phyloP scores from a whole-genome alignment of 148 eudicot species.

The Arctostaphylos glauca region DNA sequence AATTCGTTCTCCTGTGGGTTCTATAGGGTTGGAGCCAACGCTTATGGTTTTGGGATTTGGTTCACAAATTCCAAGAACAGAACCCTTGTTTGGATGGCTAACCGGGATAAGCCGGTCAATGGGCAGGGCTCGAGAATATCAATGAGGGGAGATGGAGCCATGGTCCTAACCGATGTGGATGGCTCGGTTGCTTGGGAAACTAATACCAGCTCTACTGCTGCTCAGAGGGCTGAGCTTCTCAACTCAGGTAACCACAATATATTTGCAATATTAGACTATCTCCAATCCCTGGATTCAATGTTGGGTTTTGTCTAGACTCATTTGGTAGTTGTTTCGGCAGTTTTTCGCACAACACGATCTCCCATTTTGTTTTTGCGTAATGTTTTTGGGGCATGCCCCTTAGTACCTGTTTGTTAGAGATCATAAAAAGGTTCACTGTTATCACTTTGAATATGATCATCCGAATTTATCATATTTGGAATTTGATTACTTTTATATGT shows the following conservation, averaged over 20 bases:
- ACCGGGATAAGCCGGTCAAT: constrained; percentile 43
- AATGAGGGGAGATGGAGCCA: constrained; percentile 24
- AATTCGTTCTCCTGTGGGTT: constrained; percentile 42
- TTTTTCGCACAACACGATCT: no score
- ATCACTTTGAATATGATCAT: no score
- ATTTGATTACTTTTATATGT: no score
- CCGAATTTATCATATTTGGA: no score
- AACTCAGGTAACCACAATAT: background rate
- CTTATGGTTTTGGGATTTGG: constrained; percentile 45
- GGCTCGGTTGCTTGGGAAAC: constrained; percentile 45
- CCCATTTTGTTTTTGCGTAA: no score
- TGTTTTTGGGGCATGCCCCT: no score
- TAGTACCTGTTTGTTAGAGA: no score
- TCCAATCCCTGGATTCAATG: no score
- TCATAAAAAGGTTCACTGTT: no score
- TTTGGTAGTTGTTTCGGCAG: no score
- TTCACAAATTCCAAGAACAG: constrained; percentile 31
- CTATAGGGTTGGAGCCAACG: constrained; percentile 29
- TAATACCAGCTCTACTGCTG: constrained; percentile 31
- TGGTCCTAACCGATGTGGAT: constrained; percentile 39
- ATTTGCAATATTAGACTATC: no score
- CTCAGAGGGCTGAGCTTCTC: constrained; percentile 31
- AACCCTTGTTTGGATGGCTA: constrained; percentile 46
- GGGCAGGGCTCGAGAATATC: constrained; percentile 27
- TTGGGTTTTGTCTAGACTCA: no score